phyloP scores from a whole-genome alignment of 306 rosid genomes.

The Cercis canadensis region DNA sequence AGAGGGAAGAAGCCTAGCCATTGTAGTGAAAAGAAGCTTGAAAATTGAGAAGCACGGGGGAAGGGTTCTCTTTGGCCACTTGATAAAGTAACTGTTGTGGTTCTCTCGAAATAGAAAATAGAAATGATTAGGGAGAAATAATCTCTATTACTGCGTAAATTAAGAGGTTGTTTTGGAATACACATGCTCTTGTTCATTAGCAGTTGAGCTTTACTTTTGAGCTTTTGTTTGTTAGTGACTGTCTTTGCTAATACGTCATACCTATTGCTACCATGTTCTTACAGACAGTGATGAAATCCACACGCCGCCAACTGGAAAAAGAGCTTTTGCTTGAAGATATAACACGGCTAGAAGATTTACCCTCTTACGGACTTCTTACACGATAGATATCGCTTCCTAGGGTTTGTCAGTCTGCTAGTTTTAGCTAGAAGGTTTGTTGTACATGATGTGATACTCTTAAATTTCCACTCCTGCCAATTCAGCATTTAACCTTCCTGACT shows the following conservation, averaged over 20 bases:
- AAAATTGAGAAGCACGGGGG: background rate
- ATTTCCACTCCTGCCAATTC: constrained; percentile 41
- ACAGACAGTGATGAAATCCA: constrained; percentile 96
- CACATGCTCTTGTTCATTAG: constrained; percentile 24
- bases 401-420: constrained; percentile 36
- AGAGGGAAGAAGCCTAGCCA: constrained; percentile 1
- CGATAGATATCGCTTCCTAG: constrained; percentile 48
- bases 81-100: background rate
- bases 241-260: constrained; percentile 30
- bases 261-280: constrained; percentile 24
- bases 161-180: constrained; percentile 2
- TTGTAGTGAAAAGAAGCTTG: background rate
- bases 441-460: constrained; percentile 51
- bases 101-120: background rate
- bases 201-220: constrained; percentile 9
- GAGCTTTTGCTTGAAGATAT: constrained; percentile 84
- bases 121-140: background rate
- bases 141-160: background rate
- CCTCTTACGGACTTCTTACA: constrained; percentile 82
- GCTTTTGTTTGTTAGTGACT: constrained; percentile 19
- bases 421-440: constrained; percentile 53
- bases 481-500: constrained; percentile 47
- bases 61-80: constrained; percentile 7
- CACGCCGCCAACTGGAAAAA: constrained; percentile 92
- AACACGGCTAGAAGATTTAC: constrained; percentile 81